Base-by-base conservation (phyloP, 148 eudicot genomes). In the Camellia lanceoleosa region DNA sequence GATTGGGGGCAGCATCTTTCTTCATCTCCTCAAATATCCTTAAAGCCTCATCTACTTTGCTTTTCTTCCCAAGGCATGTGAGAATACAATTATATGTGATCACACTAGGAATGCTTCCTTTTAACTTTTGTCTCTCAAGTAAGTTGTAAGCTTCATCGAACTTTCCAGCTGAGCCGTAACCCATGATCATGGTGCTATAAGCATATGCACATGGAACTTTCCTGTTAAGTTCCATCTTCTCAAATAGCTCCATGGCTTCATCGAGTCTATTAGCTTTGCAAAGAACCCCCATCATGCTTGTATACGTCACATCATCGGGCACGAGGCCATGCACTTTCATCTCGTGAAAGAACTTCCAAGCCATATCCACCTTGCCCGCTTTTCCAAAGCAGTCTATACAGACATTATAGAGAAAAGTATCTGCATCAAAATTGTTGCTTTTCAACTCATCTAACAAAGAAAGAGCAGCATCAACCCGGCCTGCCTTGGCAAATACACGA, bases 321-420 rank as follows among this genome's bases (percentile, higher is more conserved):
- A 76, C 77, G 75, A 91, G 88, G 67, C 98, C 98, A 20, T 88
- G 90, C 30, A 87, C 54, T 87, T 84, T 88, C 88, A 93, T 87
- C 86, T 95, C 98, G 72, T 93, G 97, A 86, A 95, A 95, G 87
- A 95, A 95, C 81, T 95, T 95, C 99, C 99, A 95, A 70, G 99
- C 98, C 91, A 92, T 89, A 78, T 95, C 99, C 78, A 95, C 97
- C 77, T 95, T 95, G 2, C 99, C 99, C 19, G 87, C 91, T 90
- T 93, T 95, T 64, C 99, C 99, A 82, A 95, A 95, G 72, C 93
- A 89, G 79, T 95, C 95, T 18, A 95, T 93, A 80, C 99, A 93
- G 23, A 95, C 99, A 82, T 95, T 95, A 74, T 92, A 95, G 12
- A 95, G 92, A 84, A 73, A 97, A 80, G 93, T 83, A 77, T 95